Evolutionary conservation across 75 land plant species (phyloP), one percentile per base, ranked within the genome.

Genomic region (Isoetes taiwanensis): DNA sequence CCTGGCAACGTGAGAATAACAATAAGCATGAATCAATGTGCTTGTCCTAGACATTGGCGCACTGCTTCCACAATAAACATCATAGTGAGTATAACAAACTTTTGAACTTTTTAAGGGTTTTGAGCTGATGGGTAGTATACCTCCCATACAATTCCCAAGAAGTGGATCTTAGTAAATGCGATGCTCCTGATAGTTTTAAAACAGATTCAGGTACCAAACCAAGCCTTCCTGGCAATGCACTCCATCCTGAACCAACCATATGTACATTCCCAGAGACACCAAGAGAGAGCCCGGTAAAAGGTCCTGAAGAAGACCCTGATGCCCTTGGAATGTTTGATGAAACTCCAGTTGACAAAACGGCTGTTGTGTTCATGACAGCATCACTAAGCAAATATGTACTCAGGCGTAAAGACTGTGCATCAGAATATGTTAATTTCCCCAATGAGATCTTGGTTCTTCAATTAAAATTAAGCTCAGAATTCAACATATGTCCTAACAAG

Each of bases 61-160:
- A 64, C 97, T 90, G 81, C 6, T 41, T 43, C 0, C 11, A 70
- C 17, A 29, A 9, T 1, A 34, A 53, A 16, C 17, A 52, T 35
- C 2, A 26, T 39, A 34, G 39, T n/a, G 29, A 6, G 20, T 31
- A 3, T 5, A 25, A 16, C 38, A 16, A 20, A n/a, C 2, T n/a
- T 31, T 1, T 31, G 60, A 60, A 62, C 10, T 27, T 2, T 17
- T 24, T 29, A 21, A 54, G 12, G 17, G 8, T 34, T 29, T 11
- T 17, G 5, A 57, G n/a, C 58, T 57, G 26, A 23, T 43, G 19
- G 9, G 0, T 2, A 39, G 4, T 17, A 17, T 27, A 86, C 91
- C 88, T 89, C 33, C 98, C 98, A 70, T 88, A 93, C 23, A 70
- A 67, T 71, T 93, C 98, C 95, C 95, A 93, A n/a, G 96, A 77